Base-by-base conservation (phyloP, 2,329 filamentous ascomycete genomes). In the Talaromyces sp. region DNA sequence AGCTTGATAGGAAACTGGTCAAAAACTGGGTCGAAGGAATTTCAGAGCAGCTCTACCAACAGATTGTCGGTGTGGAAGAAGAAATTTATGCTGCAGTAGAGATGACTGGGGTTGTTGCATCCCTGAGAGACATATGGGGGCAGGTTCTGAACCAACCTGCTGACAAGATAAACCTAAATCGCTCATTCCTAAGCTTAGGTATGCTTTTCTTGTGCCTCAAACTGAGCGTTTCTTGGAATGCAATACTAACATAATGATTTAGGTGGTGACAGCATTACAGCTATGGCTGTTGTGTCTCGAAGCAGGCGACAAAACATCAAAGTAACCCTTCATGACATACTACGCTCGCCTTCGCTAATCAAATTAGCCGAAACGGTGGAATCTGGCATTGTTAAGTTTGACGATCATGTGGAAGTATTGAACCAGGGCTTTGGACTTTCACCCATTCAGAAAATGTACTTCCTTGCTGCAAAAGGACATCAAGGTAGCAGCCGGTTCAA, bases 201-300 rank as follows among this genome's bases (percentile, higher is more conserved):
- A 64, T 49, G 40, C 8, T 8, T 58, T 1, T 13, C n/a, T 49
- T 1, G 0, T 13, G 2, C 27, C 27, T 56, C 8, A 19, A 10
- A 11, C 7, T 31, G n/a, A 1, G 1, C 10, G 5, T 19, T 22
- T 7, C 31, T 15, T 7, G 22, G 4, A 5, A 11, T 6, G 27
- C 22, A 38, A 15, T 5, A 56, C 11, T 66, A 38, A 63, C 51
- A 31, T 25, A 17, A 43, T 40, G 53, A 36, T 53, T 61, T 53
- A 75, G 77, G 77, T 22, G 77, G 77, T 4, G 77, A 79, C 65
- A 79, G 77, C 54, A 77, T 79, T 36, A 74, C 73, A 38, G 77
- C 76, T 54, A 79, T 79, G 76, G 72, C 75, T 8, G 72, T 78
- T 25, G 73, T 78, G 31, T 76, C 76, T 19, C 70, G 72, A n/a